These are phyloP conservation scores for Colletotrichum neosansevieriae DNA, from an alignment of 2,329 filamentous ascomycete genomes.

Conservation along the genomic window DNA sequence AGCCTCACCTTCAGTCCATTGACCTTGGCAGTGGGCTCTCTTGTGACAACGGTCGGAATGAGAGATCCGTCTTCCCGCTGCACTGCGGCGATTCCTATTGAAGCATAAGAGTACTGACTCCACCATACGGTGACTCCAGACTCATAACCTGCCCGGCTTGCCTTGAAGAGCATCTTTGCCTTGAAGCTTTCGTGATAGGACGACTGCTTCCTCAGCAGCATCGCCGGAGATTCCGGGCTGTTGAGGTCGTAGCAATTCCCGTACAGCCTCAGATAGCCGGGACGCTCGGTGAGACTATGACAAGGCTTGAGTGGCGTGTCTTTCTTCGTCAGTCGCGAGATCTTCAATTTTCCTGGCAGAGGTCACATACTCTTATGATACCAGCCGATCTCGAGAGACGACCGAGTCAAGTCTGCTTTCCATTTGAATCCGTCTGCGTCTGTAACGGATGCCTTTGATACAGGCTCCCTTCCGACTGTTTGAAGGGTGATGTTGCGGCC, in stretches of 20 bases:
- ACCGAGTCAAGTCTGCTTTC: slow-evolving; percentile 50
- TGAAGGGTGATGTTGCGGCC: slow-evolving; percentile 57
- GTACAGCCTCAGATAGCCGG: slow-evolving; percentile 59
- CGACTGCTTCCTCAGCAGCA: slow-evolving; percentile 67
- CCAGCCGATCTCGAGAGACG: slow-evolving; percentile 52
- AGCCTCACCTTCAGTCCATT: slow-evolving; percentile 42
- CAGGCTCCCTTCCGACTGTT: slow-evolving; percentile 47
- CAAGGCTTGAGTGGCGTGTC: slow-evolving; percentile 61
- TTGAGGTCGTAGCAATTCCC: slow-evolving; percentile 65
- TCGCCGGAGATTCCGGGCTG: slow-evolving; percentile 62
- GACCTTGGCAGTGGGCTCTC: slow-evolving; percentile 42
- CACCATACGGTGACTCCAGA: slow-evolving; percentile 67
- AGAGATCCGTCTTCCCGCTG: slow-evolving; percentile 34
- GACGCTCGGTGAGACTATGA: slow-evolving; percentile 59
- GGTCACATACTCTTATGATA: slow-evolving; percentile 50
- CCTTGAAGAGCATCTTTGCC: slow-evolving; percentile 59
- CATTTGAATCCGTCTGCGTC: slow-evolving; percentile 50
- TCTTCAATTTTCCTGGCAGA: not conserved
- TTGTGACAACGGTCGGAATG: slow-evolving; percentile 38
- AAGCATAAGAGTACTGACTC: slow-evolving; percentile 58
- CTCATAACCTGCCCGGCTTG: slow-evolving; percentile 57
- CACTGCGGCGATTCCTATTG: slow-evolving; percentile 46
- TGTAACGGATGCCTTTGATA: slow-evolving; percentile 38
- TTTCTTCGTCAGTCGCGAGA: slow-evolving; percentile 41
- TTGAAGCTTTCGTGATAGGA: slow-evolving; percentile 56